Conservation (phyloP, 1,284 basidiomycete genomes). For the Cryptococcus sp. region DNA sequence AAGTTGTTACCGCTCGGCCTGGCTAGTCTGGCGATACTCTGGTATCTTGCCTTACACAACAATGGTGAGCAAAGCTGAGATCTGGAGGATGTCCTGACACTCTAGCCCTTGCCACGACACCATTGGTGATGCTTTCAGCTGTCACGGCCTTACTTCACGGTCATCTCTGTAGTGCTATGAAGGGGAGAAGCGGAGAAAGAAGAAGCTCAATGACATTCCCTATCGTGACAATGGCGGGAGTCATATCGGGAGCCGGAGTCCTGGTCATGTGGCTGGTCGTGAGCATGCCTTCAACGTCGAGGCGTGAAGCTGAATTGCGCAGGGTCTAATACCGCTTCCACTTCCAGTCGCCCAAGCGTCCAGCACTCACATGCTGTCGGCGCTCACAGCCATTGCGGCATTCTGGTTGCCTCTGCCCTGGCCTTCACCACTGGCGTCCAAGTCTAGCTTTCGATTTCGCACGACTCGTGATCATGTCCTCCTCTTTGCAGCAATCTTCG, state of each 20-base stretch:
- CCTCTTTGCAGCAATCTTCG: conserved; percentile 21
- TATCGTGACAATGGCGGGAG: background rate
- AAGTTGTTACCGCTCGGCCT: background rate
- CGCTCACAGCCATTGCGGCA: conserved; percentile 17
- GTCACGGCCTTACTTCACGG: background rate
- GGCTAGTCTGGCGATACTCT: too few relatives aligned
- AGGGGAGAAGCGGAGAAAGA: background rate
- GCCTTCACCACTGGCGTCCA: conserved; percentile 4
- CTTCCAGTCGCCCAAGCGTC: conserved; percentile 6
- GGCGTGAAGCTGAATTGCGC: background rate
- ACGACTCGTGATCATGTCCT: conserved; percentile 16
- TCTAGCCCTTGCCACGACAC: background rate
- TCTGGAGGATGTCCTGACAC: too few relatives aligned
- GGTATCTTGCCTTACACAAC: too few relatives aligned
- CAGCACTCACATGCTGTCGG: conserved; percentile 9
- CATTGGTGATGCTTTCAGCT: background rate
- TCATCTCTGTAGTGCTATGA: background rate
- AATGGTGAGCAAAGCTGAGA: too few relatives aligned
- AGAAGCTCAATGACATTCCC: background rate
- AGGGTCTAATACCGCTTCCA: conserved; percentile 7
- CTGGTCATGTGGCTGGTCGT: background rate
- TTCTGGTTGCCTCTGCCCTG: conserved; percentile 25
- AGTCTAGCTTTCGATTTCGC: conserved; percentile 6
- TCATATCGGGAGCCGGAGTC: background rate
- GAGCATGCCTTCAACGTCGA: background rate